Conservation (phyloP, 1,139 yeast genomes). For the Saccharomyces hybrid region DNA sequence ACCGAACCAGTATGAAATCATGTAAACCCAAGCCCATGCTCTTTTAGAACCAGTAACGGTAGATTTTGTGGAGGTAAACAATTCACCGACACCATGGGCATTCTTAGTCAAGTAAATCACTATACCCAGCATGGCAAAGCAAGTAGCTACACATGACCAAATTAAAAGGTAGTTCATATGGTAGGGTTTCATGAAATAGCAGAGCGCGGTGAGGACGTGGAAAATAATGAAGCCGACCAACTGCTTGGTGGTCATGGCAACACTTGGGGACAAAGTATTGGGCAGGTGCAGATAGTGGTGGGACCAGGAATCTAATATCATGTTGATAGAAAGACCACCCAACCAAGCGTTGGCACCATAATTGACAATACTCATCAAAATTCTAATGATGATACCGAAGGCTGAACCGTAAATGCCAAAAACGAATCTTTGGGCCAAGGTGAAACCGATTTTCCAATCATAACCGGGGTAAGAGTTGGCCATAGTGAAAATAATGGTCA, state of each 20-base stretch:
- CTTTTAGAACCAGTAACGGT: constrained; percentile 31
- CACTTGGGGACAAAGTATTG: constrained; percentile 33
- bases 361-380: constrained; percentile 37
- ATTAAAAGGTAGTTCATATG: constrained; percentile 36
- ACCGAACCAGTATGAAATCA: constrained; percentile 41
- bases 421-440: constrained; percentile 39
- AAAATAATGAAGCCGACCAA: constrained; percentile 40
- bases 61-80: constrained; percentile 29
- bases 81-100: constrained; percentile 38
- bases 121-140: constrained; percentile 41
- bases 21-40: constrained; percentile 40
- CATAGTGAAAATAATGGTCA: constrained; percentile 35
- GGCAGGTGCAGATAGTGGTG: constrained; percentile 31
- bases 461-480: constrained; percentile 40
- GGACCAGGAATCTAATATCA: constrained; percentile 35
- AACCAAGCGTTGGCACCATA: constrained; percentile 39
- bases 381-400: constrained; percentile 38
- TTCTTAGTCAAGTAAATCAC: constrained; percentile 32
- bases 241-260: constrained; percentile 36
- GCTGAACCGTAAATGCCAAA: constrained; percentile 42
- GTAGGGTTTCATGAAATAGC: constrained; percentile 35
- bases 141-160: constrained; percentile 34
- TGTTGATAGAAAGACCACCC: constrained; percentile 37
- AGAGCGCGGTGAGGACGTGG: constrained; percentile 36
- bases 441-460: constrained; percentile 42